Conservation (phyloP, 768 basidiomycete species). For the Boletellus ananiceps region DNA sequence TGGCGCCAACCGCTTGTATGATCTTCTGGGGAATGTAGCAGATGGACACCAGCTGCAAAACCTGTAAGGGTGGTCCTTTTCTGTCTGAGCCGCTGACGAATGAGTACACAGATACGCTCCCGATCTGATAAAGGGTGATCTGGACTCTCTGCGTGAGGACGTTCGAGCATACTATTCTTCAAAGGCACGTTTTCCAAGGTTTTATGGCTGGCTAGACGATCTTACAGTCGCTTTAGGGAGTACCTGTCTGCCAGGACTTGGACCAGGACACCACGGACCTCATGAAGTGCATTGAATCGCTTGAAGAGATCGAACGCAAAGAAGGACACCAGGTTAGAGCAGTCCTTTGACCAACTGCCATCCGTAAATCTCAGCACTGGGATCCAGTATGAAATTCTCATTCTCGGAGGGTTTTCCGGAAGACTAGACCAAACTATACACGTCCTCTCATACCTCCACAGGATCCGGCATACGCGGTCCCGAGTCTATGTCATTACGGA, state of each 20-base stretch:
- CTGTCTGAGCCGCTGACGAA: neutral
- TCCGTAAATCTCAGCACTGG: neutral
- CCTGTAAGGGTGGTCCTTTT: slow-evolving; percentile 9
- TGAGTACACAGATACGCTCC: slow-evolving; percentile 58
- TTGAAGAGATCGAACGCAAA: slow-evolving; percentile 53
- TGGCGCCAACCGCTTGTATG: slow-evolving; percentile 80
- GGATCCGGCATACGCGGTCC: slow-evolving; percentile 57
- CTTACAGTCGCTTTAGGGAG: slow-evolving; percentile 44
- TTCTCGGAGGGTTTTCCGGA: slow-evolving; percentile 87
- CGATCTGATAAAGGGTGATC: slow-evolving; percentile 87
- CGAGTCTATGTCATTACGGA: slow-evolving; percentile 79
- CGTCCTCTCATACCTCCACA: slow-evolving; percentile 79
- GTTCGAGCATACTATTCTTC: slow-evolving; percentile 65
- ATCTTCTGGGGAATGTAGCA: slow-evolving; percentile 34
- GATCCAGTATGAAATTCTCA: slow-evolving; percentile 58
- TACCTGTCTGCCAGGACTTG: slow-evolving; percentile 59
- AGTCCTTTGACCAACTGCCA: neutral
- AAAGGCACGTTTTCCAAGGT: slow-evolving; percentile 38
- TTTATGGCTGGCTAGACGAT: neutral
- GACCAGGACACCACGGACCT: slow-evolving; percentile 90
- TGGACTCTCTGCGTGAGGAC: slow-evolving; percentile 81
- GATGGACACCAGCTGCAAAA: slow-evolving; percentile 9
- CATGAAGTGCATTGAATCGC: slow-evolving; percentile 79
- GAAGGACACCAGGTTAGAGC: slow-evolving; percentile 36
- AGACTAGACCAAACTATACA: slow-evolving; percentile 94